phyloP scores from a whole-genome alignment of 345 rosid genomes.

The Diplotaxis tenuifolia region DNA sequence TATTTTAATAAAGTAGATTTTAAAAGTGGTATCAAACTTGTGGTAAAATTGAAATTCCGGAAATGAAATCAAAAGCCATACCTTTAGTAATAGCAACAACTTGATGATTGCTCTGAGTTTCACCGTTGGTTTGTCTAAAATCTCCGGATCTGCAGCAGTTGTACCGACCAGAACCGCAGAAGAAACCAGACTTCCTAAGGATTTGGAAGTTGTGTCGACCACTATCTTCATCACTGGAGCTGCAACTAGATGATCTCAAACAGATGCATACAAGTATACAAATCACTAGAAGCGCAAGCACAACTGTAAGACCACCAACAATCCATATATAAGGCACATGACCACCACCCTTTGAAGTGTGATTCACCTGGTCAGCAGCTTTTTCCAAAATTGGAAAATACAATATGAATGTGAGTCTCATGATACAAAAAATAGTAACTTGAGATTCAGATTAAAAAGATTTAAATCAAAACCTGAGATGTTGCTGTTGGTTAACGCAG shows the following conservation, averaged over 20 bases:
- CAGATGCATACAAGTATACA: slow-evolving; percentile 52
- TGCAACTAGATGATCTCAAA: slow-evolving; percentile 65
- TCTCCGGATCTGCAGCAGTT: slow-evolving; percentile 67
- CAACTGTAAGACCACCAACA: slow-evolving; percentile 70
- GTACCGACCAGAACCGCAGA: slow-evolving; percentile 84
- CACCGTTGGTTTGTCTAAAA: slow-evolving; percentile 59
- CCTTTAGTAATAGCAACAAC: slow-evolving; percentile 70
- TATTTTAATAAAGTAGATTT: too few relatives aligned
- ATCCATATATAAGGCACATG: slow-evolving; percentile 81
- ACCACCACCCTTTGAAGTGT: slow-evolving; percentile 34
- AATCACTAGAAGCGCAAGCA: slow-evolving; percentile 55
- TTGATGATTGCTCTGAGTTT: slow-evolving; percentile 50
- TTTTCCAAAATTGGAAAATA: slow-evolving; percentile 42
- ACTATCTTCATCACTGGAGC: slow-evolving; percentile 38
- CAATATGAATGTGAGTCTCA: slow-evolving; percentile 3
- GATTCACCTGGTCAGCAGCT: slow-evolving; percentile 46
- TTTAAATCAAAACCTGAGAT: slow-evolving; percentile 48
- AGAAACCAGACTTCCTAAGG: slow-evolving; percentile 81
- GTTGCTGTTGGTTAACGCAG: slow-evolving; percentile 45
- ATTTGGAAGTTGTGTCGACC: slow-evolving; percentile 73
- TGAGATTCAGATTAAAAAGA: neutral
- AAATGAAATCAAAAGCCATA: slow-evolving; percentile 25
- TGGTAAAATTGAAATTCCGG: too few relatives aligned
- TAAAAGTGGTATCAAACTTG: too few relatives aligned
- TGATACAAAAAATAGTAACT: slow-evolving; percentile 14